Conservation (phyloP, 2,329 filamentous ascomycete species). For the Apiospora koreana region DNA sequence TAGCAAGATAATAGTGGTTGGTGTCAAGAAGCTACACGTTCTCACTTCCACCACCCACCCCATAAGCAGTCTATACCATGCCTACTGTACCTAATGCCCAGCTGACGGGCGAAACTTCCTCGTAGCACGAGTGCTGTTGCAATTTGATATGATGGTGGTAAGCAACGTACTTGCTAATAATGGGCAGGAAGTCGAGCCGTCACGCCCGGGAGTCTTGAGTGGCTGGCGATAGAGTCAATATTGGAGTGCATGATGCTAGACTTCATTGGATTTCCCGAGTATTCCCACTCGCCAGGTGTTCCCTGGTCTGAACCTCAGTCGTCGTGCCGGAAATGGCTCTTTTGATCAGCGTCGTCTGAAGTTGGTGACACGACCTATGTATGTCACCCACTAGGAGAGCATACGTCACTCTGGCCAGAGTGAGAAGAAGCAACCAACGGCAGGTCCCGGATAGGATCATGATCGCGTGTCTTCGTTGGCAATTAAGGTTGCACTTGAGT, state of each 20-base stretch:
- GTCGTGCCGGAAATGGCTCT: neutral
- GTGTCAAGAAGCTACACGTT: neutral
- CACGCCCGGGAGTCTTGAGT: neutral
- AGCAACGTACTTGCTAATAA: neutral
- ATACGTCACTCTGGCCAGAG: neutral
- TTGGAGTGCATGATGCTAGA: neutral
- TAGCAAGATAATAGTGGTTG: neutral
- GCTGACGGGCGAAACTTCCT: neutral
- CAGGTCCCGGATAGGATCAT: neutral
- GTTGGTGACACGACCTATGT: neutral
- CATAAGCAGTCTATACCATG: neutral
- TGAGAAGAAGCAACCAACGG: neutral
- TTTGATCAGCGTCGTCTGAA: neutral
- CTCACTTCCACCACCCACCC: neutral
- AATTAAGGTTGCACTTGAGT: neutral
- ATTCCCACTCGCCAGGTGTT: neutral
- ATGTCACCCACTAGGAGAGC: neutral
- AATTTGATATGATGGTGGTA: neutral
- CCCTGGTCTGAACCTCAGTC: neutral
- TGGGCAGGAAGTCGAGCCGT: neutral
- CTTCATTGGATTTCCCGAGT: neutral
- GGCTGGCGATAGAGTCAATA: neutral
- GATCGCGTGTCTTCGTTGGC: neutral
- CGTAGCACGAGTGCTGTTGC: neutral
- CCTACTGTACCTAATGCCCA: neutral